Evolutionary conservation across 371 early-diverging fungal genomes (phyloP).

Genomic region (Rhizopus microsporus): DNA sequence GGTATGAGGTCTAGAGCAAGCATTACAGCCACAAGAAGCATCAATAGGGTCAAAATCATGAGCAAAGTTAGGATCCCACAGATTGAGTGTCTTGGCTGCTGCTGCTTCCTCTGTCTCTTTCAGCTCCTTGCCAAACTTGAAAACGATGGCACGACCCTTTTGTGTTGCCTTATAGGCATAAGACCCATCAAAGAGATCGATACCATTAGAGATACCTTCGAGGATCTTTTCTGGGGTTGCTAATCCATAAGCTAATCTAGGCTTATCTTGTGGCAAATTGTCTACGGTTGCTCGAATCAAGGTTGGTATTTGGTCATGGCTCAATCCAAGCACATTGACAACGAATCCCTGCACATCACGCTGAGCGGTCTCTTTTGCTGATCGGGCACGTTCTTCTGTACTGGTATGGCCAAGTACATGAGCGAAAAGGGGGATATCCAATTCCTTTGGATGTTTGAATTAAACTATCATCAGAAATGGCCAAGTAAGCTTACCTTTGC

Average conservation of each 20-base stretch:
- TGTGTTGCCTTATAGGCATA: slow-evolving; percentile 50
- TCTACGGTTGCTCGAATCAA: slow-evolving; percentile 38
- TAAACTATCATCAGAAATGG: not conserved
- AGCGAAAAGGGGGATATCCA: slow-evolving; percentile 56
- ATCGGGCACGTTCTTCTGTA: slow-evolving; percentile 57
- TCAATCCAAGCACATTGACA: slow-evolving; percentile 40
- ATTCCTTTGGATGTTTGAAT: slow-evolving; percentile 8
- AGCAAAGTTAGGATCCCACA: slow-evolving; percentile 54
- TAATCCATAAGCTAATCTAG: slow-evolving; percentile 50
- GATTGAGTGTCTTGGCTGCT: slow-evolving; percentile 44
- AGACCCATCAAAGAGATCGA: slow-evolving; percentile 75
- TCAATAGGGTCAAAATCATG: slow-evolving; percentile 65
- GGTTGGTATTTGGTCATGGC: slow-evolving; percentile 13
- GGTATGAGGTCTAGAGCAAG: slow-evolving; percentile 68
- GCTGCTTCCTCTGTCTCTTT: not conserved
- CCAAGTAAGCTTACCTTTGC: slow-evolving; percentile 27
- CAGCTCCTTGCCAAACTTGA: slow-evolving; percentile 36
- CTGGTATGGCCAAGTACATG: slow-evolving; percentile 56
- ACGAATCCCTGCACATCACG: slow-evolving; percentile 56
- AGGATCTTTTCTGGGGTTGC: slow-evolving; percentile 60
- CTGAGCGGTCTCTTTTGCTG: slow-evolving; percentile 57
- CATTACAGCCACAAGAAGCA: slow-evolving; percentile 62
- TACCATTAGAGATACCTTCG: slow-evolving; percentile 60
- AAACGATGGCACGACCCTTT: slow-evolving; percentile 43
- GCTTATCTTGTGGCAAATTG: slow-evolving; percentile 45